Percentiles rank a stretch among this genome's conserved stretches.
phyloP scores from a whole-genome alignment of 192 early-diverging fungal genomes.

The Linnemannia hyalina region DNA sequence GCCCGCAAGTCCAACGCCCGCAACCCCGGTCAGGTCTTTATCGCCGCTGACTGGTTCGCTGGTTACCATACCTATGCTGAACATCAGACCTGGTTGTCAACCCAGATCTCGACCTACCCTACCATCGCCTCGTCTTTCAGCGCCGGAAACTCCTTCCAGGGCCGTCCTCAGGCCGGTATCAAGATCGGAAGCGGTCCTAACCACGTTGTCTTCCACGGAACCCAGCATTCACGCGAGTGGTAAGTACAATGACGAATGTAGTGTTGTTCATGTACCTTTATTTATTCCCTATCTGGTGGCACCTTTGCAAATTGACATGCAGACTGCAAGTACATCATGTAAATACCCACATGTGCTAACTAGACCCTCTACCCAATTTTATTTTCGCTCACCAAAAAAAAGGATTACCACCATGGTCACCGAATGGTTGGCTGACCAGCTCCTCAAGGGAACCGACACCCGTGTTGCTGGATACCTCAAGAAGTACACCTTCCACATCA shows the following conservation, averaged over 20 bases:
- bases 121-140: constrained; percentile 21
- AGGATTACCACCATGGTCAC: constrained; percentile 57
- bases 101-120: constrained; percentile 32
- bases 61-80: constrained; percentile 44
- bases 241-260: constrained; percentile 21
- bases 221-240: constrained; percentile 74
- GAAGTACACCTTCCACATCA: constrained; percentile 64
- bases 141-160: constrained; percentile 38
- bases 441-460: constrained; percentile 45
- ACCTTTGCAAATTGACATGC: background rate
- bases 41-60: constrained; percentile 29
- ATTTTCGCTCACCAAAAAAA: background rate
- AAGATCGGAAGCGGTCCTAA: constrained; percentile 49
- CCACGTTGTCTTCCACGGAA: constrained; percentile 51
- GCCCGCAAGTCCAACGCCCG: constrained; percentile 16
- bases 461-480: constrained; percentile 47
- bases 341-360: background rate
- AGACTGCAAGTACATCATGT: background rate
- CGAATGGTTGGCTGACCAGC: constrained; percentile 36
- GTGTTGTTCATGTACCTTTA: background rate
- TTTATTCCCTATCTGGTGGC: background rate
- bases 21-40: constrained; percentile 4
- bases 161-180: constrained; percentile 35
- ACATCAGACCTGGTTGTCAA: constrained; percentile 32
- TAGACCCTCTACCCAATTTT: background rate